phyloP scores from a whole-genome alignment of 176 grass and related monocot species.

The Aegilops speltoides region DNA sequence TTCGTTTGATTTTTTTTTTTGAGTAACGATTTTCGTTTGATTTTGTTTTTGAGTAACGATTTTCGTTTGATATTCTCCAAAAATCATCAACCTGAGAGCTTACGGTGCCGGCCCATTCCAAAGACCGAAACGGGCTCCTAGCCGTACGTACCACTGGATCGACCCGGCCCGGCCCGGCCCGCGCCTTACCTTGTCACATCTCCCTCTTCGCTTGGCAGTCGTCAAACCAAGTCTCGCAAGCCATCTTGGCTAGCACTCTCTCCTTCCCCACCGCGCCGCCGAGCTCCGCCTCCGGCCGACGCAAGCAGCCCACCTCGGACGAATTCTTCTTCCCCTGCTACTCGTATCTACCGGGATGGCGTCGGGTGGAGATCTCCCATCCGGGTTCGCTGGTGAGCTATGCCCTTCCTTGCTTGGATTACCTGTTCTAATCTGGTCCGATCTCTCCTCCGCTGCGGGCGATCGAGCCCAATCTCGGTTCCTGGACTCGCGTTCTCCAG shows the following conservation, averaged over 20 bases:
- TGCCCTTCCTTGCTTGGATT: slow-evolving; percentile 1
- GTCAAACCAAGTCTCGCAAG: slow-evolving; percentile 15
- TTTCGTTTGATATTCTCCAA: no score
- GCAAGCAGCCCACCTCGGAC: background rate
- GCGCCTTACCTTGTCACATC: background rate
- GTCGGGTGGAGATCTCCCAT: slow-evolving; percentile 5
- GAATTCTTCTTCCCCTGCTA: background rate
- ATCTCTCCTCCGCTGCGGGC: background rate
- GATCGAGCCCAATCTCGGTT: background rate
- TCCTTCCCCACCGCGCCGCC: background rate
- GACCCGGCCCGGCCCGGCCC: background rate
- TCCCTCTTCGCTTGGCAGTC: slow-evolving; percentile 1
- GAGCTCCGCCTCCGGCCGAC: background rate
- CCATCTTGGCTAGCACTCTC: slow-evolving; percentile 1
- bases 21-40: no score
- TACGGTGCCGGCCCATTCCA: background rate
- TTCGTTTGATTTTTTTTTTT: no score
- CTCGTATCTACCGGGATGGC: background rate
- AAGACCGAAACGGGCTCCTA: background rate
- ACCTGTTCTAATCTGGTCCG: background rate
- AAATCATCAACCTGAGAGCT: no score
- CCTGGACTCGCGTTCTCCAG: background rate
- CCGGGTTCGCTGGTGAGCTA: background rate
- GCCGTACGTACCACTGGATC: no score
- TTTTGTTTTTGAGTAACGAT: no score